Conservation (phyloP, 306 rosid genomes). For the Quercus rubra region DNA sequence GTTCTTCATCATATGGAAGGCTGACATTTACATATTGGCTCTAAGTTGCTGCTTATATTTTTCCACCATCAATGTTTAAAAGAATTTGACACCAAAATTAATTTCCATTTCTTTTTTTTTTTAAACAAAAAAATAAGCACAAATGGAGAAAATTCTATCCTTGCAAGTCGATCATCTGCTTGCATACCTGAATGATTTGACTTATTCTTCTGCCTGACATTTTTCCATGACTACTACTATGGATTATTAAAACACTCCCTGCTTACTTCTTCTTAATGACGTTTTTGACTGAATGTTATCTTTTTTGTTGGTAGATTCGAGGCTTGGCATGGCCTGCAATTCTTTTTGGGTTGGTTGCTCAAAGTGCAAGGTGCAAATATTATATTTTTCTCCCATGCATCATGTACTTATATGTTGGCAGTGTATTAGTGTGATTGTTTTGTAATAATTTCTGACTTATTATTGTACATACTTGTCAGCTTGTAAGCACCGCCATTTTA, state of each 20-base stretch:
- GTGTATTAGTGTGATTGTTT: background rate
- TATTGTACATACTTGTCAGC: background rate
- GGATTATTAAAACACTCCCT: background rate
- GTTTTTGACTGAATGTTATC: background rate
- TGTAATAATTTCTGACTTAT: background rate
- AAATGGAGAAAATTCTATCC: background rate
- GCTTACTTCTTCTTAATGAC: slow-evolving; percentile 13
- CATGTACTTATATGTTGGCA: slow-evolving; percentile 6
- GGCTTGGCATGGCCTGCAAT: slow-evolving; percentile 75
- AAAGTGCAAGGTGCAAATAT: slow-evolving; percentile 59
- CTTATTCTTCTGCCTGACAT: background rate
- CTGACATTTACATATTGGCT: background rate
- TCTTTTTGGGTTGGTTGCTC: slow-evolving; percentile 68
- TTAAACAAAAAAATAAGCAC: background rate
- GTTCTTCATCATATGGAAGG: background rate
- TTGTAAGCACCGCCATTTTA: background rate
- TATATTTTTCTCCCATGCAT: slow-evolving; percentile 12
- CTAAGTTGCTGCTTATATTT: background rate
- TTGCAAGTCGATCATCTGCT: background rate
- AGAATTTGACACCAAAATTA: background rate
- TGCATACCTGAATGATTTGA: background rate
- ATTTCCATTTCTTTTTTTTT: background rate
- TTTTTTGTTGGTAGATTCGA: slow-evolving; percentile 45
- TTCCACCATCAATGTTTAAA: background rate
- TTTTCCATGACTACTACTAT: background rate